Base-by-base conservation (phyloP, 169 alveolate species). In the Cryptosporidium parvum region DNA sequence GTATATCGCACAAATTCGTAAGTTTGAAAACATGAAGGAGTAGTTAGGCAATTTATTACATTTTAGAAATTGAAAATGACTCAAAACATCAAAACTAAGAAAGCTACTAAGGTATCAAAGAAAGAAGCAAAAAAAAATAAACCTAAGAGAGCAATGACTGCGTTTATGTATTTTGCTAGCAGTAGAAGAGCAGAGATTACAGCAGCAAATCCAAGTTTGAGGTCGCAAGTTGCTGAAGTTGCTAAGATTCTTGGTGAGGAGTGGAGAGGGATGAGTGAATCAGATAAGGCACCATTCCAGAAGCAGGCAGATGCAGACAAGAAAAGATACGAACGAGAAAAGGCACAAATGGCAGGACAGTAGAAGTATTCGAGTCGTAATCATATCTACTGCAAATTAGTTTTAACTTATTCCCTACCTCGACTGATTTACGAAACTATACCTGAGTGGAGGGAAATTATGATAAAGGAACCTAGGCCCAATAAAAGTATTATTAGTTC, bases 211-310 rank as follows among this genome's bases (percentile, higher is more conserved):
- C 98, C 98, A 4, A 94, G 92, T 44, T 70, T 96, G 89, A 94
- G 94, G 68, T 93, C 95, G 69, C 96, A 95, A 59, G 97, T 95
- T 23, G 97, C 98, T 5, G 94, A 96, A 21, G 96, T 96, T 14
- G 98, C 97, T 8, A 95, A 95, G 75, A 92, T 96, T 93, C 93
- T 96, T 73, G 98, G 98, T 35, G 97, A 95, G 48, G 98, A 96
- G 48, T 96, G 98, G 98, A 95, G 95, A 87, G 92, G 94, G 26
- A 89, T 96, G 70, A 92, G 91, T 37, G 97, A 95, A 58, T 85
- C 91, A 26, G 96, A 95, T 62, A 96, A 94, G 91, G 94, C 93
- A 16, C 98, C 98, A 4, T 96, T 93, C 85, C 97, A 95, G 86
- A 94, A 94, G 91, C 92, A 93, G 86, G 97, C 98, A 29, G 97